Evolutionary conservation across 1,139 yeast species (phyloP).

Genomic region (Debaryomyces udenii): DNA sequence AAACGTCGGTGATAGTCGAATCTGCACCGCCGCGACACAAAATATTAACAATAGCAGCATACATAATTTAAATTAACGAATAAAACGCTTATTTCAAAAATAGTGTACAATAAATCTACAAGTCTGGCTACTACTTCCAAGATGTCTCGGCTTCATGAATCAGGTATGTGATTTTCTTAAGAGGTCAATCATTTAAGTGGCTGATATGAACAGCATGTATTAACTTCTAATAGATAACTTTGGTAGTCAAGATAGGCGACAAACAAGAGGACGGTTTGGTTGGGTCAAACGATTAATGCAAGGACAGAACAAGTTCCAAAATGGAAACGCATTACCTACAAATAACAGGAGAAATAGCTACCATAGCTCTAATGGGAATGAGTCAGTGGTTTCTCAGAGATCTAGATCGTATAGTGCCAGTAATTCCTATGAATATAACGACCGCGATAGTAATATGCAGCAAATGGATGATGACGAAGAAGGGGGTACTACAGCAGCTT

Average conservation of each 20-base stretch:
- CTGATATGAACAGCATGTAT: background rate
- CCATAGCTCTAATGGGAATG: slow-evolving; percentile 7
- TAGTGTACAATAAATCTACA: background rate
- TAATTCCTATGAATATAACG: slow-evolving; percentile 1
- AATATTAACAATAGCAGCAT: background rate
- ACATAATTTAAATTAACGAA: background rate
- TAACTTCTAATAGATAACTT: slow-evolving; percentile 10
- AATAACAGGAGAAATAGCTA: slow-evolving; percentile 2
- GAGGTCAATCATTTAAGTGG: background rate
- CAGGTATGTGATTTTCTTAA: slow-evolving; percentile 8
- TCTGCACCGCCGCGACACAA: background rate
- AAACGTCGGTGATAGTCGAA: too few species aligned
- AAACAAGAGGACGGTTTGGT: slow-evolving; percentile 40
- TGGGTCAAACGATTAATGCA: slow-evolving; percentile 54
- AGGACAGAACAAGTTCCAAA: slow-evolving; percentile 36
- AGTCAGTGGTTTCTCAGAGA: background rate
- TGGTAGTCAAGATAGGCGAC: slow-evolving; percentile 23
- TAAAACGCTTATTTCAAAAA: background rate
- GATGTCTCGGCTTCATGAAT: slow-evolving; percentile 11
- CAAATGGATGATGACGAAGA: slow-evolving; percentile 5
- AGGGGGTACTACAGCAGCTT: slow-evolving; percentile 12
- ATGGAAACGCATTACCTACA: background rate
- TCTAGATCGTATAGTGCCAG: slow-evolving; percentile 1
- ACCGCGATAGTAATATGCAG: background rate
- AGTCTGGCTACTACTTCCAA: background rate